Percentiles rank a stretch among this genome's conserved stretches.
Evolutionary conservation across 768 basidiomycete genomes (phyloP).

Genomic region (Hygrophorus pudorinus): DNA sequence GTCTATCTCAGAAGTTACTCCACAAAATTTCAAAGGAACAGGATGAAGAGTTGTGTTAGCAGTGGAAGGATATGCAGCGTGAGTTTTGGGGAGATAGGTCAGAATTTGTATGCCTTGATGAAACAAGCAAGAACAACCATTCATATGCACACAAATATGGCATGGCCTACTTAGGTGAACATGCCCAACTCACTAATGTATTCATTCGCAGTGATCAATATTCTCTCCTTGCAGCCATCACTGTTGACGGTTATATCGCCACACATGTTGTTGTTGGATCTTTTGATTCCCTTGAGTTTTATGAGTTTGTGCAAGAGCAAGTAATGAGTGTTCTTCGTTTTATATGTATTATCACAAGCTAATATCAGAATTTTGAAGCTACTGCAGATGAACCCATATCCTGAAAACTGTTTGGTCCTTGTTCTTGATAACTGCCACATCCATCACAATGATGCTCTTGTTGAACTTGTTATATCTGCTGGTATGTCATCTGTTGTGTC

Average conservation of each 20-base stretch:
- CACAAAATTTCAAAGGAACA: conserved; percentile 11
- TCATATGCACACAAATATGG: conserved; percentile 16
- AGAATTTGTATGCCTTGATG: conserved; percentile 14
- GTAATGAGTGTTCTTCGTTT: conserved; percentile 21
- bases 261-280: conserved; percentile 22
- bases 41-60: conserved; percentile 5
- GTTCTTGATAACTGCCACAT: conserved; percentile 28
- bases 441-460: conserved; percentile 23
- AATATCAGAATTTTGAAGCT: conserved; percentile 13
- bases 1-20: conserved; percentile 13
- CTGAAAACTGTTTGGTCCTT: conserved; percentile 19
- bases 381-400: conserved; percentile 26
- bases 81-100: background rate
- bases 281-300: conserved; percentile 22
- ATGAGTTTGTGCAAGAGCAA: conserved; percentile 26
- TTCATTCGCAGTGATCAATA: conserved; percentile 22
- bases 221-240: conserved; percentile 25
- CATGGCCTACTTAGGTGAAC: conserved; percentile 8
- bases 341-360: background rate
- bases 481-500: conserved; percentile 11
- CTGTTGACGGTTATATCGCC: conserved; percentile 24
- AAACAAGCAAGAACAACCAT: conserved; percentile 19
- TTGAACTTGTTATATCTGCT: conserved; percentile 15
- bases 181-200: conserved; percentile 11
- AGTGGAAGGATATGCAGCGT: background rate